These are phyloP conservation scores for Malus sieversii DNA, from an alignment of 306 rosid genomes.

Conservation along the genomic window DNA sequence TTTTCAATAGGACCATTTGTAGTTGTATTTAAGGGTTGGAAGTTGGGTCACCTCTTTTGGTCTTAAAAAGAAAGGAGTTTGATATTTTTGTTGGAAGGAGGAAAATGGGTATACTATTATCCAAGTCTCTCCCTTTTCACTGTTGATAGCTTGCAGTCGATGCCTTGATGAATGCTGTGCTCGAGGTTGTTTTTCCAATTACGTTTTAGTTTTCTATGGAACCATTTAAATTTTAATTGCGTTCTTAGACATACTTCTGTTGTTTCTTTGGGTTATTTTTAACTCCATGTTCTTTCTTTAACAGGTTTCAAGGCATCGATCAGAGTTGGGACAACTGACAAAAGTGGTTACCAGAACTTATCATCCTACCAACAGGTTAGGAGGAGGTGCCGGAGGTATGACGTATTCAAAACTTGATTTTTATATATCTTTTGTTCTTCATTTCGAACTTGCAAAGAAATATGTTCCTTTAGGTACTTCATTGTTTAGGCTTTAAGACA, in stretches of 20 bases:
- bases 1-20: background rate
- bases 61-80: background rate
- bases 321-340: slow-evolving; percentile 32
- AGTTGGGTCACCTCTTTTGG: background rate
- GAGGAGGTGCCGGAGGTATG: slow-evolving; percentile 46
- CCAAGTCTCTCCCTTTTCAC: background rate
- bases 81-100: background rate
- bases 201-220: background rate
- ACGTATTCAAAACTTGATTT: background rate
- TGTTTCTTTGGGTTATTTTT: background rate
- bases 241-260: background rate
- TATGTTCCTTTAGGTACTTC: background rate
- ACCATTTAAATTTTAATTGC: background rate
- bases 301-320: slow-evolving; percentile 55
- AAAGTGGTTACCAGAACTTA: slow-evolving; percentile 32
- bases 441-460: background rate
- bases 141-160: background rate
- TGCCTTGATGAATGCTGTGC: background rate
- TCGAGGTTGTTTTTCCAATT: background rate
- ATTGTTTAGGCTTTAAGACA: background rate
- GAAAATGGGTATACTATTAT: background rate
- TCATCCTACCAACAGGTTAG: slow-evolving; percentile 26
- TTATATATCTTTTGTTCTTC: background rate
- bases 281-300: slow-evolving; percentile 14
- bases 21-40: background rate